Conservation (phyloP, 1,139 yeast species). For the Debaryomycetaceae sp. region DNA sequence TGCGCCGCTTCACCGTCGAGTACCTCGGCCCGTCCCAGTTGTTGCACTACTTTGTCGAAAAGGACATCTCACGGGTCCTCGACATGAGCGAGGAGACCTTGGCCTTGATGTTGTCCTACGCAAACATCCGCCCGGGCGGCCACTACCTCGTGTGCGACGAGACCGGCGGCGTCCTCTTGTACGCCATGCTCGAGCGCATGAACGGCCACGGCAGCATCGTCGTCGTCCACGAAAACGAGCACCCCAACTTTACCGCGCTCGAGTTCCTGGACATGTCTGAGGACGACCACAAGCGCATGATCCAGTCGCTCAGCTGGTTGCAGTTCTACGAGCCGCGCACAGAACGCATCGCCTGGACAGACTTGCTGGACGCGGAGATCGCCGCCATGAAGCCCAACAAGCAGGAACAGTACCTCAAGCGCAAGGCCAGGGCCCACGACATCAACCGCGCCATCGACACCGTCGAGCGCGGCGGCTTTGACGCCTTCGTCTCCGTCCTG, state of each 20-base stretch:
- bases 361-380: conserved; percentile 41
- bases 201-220: conserved; percentile 70
- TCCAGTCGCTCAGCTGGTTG: conserved; percentile 65
- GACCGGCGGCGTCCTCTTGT: conserved; percentile 75
- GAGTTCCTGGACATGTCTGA: conserved; percentile 55
- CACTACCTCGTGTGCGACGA: conserved; percentile 82
- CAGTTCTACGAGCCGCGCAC: conserved; percentile 75
- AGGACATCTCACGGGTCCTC: conserved; percentile 61
- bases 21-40: conserved; percentile 69
- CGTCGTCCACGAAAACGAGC: conserved; percentile 84
- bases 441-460: conserved; percentile 43
- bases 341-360: conserved; percentile 41
- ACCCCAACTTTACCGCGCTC: conserved; percentile 67
- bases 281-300: conserved; percentile 39
- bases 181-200: conserved; percentile 86
- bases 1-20: conserved; percentile 75
- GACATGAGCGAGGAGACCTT: conserved; percentile 79
- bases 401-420: conserved; percentile 57
- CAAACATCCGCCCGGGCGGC: conserved; percentile 83
- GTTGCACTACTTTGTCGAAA: conserved; percentile 61
- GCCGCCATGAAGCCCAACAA: conserved; percentile 47
- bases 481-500: conserved; percentile 66
- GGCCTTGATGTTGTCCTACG: conserved; percentile 65
- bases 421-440: conserved; percentile 47
- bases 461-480: conserved; percentile 48